Evolutionary conservation across 75 land plant species (phyloP).

Genomic region (Larix kaempferi): DNA sequence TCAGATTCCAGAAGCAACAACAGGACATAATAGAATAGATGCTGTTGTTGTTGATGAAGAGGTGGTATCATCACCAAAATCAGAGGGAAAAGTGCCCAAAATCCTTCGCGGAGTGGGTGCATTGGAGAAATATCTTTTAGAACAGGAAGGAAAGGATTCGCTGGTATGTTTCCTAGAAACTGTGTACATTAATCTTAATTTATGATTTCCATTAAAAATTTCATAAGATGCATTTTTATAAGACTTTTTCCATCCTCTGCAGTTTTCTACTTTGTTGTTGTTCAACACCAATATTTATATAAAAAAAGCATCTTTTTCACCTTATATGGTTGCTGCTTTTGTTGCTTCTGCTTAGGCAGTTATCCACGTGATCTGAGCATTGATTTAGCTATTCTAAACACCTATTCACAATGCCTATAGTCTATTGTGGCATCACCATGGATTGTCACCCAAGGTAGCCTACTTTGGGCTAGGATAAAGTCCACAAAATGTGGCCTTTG

Average conservation of each 20-base stretch:
- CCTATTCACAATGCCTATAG: too few relatives aligned
- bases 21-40: constrained; percentile 36
- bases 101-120: constrained; percentile 75
- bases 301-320: background rate
- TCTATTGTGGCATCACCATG: too few relatives aligned
- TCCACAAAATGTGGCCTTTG: too few relatives aligned
- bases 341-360: background rate
- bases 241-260: background rate
- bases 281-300: background rate
- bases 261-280: background rate
- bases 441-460: too few relatives aligned
- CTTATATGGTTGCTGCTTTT: background rate
- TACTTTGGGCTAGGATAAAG: too few relatives aligned
- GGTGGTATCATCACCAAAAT: constrained; percentile 42
- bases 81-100: constrained; percentile 57
- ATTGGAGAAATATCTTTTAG: constrained; percentile 45
- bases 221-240: background rate
- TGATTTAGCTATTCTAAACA: too few relatives aligned
- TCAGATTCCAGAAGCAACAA: constrained; percentile 57
- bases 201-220: background rate
- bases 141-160: constrained; percentile 11
- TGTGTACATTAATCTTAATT: background rate
- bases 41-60: constrained; percentile 85
- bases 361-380: background rate
- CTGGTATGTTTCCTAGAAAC: background rate